Conservation (phyloP, 2,329 filamentous ascomycete species). For the Drechslera avenae region DNA sequence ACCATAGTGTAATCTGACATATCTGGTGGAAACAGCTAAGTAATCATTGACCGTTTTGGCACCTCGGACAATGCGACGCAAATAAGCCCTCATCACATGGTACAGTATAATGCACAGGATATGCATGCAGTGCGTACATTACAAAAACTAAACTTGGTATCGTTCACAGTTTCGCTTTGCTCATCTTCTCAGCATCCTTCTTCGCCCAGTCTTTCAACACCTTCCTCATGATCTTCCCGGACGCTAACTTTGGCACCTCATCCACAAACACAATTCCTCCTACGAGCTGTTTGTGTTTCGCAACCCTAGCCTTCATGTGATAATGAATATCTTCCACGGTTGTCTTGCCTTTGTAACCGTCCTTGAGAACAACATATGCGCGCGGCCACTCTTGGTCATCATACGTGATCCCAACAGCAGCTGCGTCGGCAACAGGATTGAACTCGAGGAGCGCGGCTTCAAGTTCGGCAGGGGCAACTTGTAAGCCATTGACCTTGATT, state of each 20-base stretch:
- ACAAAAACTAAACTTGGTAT: too few species aligned
- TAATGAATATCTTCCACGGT: conserved; percentile 34
- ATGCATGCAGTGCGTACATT: too few species aligned
- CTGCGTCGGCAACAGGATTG: conserved; percentile 60
- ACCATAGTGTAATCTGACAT: too few species aligned
- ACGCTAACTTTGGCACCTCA: conserved; percentile 62
- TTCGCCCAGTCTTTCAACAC: conserved; percentile 63
- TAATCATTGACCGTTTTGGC: too few species aligned
- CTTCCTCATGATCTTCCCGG: conserved; percentile 64
- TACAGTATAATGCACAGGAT: too few species aligned
- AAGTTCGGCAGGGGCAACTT: conserved; percentile 49
- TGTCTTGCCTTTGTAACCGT: conserved; percentile 48
- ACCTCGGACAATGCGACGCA: too few species aligned
- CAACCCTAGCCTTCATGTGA: conserved; percentile 53
- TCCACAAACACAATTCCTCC: conserved; percentile 62
- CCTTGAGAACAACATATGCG: conserved; percentile 59
- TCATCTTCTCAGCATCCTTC: conserved; percentile 53
- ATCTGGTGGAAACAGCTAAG: too few species aligned
- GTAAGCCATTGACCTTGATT: conserved; percentile 51
- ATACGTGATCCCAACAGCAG: conserved; percentile 60
- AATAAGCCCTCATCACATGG: too few species aligned
- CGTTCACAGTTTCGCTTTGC: conserved; percentile 32
- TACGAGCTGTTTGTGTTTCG: conserved; percentile 59
- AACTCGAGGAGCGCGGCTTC: conserved; percentile 59
- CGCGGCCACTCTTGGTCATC: conserved; percentile 59